Evolutionary conservation across 2,329 filamentous ascomycete species (phyloP), one percentile per base, ranked within the genome.

Genomic region (Talaromyces sp.): DNA sequence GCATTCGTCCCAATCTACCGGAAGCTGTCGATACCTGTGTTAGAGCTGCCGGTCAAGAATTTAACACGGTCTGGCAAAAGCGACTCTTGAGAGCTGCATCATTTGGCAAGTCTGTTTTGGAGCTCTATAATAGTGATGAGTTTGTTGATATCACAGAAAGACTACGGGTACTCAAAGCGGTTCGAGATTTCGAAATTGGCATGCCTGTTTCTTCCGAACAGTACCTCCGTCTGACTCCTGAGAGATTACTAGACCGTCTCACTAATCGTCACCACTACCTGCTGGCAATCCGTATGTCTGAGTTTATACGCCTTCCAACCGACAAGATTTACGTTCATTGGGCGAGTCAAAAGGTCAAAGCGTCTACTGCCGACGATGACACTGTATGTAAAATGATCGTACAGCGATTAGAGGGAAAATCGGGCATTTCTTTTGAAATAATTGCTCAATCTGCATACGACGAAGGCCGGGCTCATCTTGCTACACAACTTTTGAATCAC

Each of bases 71-170:
- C 71, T 96, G 93, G 91, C 95, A 99, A 73, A 99, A 98, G 73
- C 87, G 96, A 69, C 82, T 99, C 1, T 82, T 99, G n/a, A 96
- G 96, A 74, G 95, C 95, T 5, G 95, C 95, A 0, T 98, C 93
- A 0, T 98, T 97, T 74, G 95, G 95, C 65, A 99, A 99, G 75
- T 98, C 95, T 0, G 95, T 98, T 0, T 83, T 99, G 3, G 95
- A 98, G 70, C 87, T 98, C 12, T 99, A 98, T 78, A 97, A 95
- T 76, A 97, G 93, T 72, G 95, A 99, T 71, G 93, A 99, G 67
- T 99, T 98, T 76, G 95, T 99, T 60, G 93, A 98, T 66, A 98
- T 97, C 88, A 96, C 92, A 69, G 93, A 99, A 75, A 95, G 89
- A 0, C 79, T 99, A 16, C 88, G 95, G 16, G 93, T 99, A 0